Evolutionary conservation across 805 yeast species (phyloP), one percentile per base, ranked within the genome.

Genomic region (Ogataea paradorogensis): DNA sequence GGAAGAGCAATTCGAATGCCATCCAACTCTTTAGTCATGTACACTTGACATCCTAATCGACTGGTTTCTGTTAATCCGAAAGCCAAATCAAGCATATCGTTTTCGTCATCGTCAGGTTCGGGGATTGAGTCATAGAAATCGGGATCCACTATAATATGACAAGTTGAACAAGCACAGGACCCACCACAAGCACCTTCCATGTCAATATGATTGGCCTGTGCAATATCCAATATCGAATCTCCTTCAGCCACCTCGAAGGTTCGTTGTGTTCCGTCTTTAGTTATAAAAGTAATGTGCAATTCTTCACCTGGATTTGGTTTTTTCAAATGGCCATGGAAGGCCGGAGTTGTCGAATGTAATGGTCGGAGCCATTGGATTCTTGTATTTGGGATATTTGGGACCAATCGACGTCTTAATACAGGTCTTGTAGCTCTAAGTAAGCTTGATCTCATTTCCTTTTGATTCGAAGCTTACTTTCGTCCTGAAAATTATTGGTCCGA

Each of bases 151-250:
- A 93, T 91, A 38, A 93, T 82, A 65, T 93, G 99, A 60, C 99
- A 93, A 0, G 99, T 93, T 5, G 97, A 89, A 62, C 99, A 93
- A 1, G 99, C 99, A 71, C 99, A 93, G 4, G 97, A 88, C 3
- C 98, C 99, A 15, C 99, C 99, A 65, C 99, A 93, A 0, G 99
- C 99, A 31, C 82, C 96, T 62, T 93, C 99, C 93, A 93, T 90
- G 51, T 93, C 99, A 42, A 93, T 64, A 54, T 90, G 84, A 58
- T 90, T 66, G 3, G 93, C 95, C 66, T 93, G 98, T 5, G 98
- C 99, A 41, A 93, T 88, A 60, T 93, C 99, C 59, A 93, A 67
- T 20, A 93, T 58, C 26, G 89, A 80, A 58, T 93, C 99, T 10
- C 98, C 98, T 52, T 84, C 96, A 2, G 91, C 82, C 2, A 84